phyloP scores from a whole-genome alignment of 495 filamentous ascomycete species.

The Talaromyces borbonicus region DNA sequence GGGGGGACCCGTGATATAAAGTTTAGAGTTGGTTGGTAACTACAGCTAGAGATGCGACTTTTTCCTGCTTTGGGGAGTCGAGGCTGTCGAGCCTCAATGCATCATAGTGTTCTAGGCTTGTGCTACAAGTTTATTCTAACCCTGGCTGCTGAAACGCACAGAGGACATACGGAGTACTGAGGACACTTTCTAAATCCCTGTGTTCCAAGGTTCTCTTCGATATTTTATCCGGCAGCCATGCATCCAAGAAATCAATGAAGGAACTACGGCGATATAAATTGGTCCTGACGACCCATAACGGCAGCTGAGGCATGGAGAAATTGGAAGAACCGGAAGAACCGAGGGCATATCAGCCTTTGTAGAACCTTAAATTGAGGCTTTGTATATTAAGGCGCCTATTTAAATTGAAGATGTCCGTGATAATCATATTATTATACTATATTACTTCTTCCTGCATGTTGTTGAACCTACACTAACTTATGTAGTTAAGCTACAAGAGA shows the following conservation, averaged over 20 bases:
- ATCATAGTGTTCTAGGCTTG: neutral
- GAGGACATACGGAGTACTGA: neutral
- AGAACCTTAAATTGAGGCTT: neutral
- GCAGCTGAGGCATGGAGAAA: neutral
- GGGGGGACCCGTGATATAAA: neutral
- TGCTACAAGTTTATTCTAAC: neutral
- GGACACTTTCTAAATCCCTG: neutral
- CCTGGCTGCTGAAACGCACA: neutral
- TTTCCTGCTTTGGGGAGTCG: too few relatives aligned
- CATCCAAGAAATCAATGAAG: neutral
- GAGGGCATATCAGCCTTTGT: too few relatives aligned
- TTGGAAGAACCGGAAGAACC: neutral
- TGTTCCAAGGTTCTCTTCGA: neutral
- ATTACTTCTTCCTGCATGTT: constrained; percentile 1
- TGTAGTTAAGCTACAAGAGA: neutral
- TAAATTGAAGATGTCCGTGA: neutral
- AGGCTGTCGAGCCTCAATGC: neutral
- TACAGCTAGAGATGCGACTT: too few relatives aligned
- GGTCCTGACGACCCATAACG: neutral
- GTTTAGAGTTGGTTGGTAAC: neutral
- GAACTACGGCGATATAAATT: neutral
- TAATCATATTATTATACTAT: neutral
- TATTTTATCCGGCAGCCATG: neutral
- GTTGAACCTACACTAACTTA: neutral
- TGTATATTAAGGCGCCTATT: neutral